Base-by-base conservation (phyloP, 495 filamentous ascomycete species). In the Jackrogersella multiformis region DNA sequence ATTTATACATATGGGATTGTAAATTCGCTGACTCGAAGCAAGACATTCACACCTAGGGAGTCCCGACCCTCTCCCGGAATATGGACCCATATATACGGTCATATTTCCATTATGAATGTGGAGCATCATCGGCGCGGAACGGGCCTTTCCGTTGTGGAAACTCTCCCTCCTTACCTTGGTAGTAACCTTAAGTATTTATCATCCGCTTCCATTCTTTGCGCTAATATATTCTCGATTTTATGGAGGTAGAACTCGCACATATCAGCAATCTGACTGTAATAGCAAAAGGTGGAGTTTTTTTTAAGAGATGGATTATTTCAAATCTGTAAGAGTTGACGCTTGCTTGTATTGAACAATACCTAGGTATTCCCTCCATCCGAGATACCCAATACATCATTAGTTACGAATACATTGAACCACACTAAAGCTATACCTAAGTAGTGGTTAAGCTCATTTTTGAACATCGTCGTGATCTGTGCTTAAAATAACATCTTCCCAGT, bases 401-500 rank as follows among this genome's bases (percentile, higher is more conserved):
- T 3, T 20, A 9, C 10, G 4, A 42, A 23, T 18, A 18, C 20
- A 42, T n/a, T 26, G 2, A 4, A 28, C 12, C 21, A 24, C 4
- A 0, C 0, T 7, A 2, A 23, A 6, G 4, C 1, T 0, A 21
- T 16, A 13, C n/a, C n/a, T n/a, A n/a, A n/a, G n/a, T n/a, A n/a
- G n/a, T n/a, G 9, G 18, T 2, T 5, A 1, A 12, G 15, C 28
- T 52, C 23, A 67, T 41, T 58, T 55, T 20, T 51, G 23, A 1
- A 57, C 46, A 55, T 70, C 60, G 56, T 71, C 64, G 36, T 68
- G 45, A 38, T 66, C 57, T 9, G 68, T 72, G 36, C 57, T 71
- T n/a, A 66, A 59, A 32, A 70, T 63, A 4, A 81, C 69, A 1
- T 69, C 72, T 52, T 76, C 69, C 77, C 77, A 79, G 61, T 76